A percentile compares a stretch with the other conserved stretches of the same genome.
phyloP scores from a whole-genome alignment of 225 moss, liverwort and hornwort genomes.

The Bryum argenteum region DNA sequence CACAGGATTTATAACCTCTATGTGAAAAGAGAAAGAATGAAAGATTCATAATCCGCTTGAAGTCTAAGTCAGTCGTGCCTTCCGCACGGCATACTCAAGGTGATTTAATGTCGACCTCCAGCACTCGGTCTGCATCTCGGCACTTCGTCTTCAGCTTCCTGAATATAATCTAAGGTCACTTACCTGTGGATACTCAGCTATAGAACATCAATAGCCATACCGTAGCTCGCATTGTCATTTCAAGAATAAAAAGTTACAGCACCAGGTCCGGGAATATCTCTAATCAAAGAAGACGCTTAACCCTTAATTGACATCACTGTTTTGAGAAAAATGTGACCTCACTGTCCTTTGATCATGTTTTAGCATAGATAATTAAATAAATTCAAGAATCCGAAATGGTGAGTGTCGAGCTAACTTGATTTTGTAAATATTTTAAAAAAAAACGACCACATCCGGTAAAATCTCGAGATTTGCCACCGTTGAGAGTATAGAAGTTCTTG shows the following conservation, averaged over 20 bases:
- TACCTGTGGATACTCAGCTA: neutral
- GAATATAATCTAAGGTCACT: neutral
- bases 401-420: no score
- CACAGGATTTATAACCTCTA: no score
- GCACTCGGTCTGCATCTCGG: neutral
- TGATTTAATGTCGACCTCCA: neutral
- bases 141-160: neutral
- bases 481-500: no score
- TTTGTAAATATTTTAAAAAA: no score
- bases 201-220: neutral
- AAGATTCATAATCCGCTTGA: neutral
- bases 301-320: no score
- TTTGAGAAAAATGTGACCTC: no score
- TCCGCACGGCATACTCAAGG: neutral
- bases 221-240: constrained; percentile 1
- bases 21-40: no score
- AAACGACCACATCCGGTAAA: no score
- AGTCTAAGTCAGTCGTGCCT: neutral
- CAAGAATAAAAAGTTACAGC: neutral
- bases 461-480: no score
- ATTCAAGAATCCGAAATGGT: no score
- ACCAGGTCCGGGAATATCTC: neutral
- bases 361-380: no score
- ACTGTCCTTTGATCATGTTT: no score
- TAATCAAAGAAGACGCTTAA: constrained; percentile 1